These are phyloP conservation scores for Daldinia decipiens DNA, from an alignment of 495 filamentous ascomycete species.

Conservation along the genomic window DNA sequence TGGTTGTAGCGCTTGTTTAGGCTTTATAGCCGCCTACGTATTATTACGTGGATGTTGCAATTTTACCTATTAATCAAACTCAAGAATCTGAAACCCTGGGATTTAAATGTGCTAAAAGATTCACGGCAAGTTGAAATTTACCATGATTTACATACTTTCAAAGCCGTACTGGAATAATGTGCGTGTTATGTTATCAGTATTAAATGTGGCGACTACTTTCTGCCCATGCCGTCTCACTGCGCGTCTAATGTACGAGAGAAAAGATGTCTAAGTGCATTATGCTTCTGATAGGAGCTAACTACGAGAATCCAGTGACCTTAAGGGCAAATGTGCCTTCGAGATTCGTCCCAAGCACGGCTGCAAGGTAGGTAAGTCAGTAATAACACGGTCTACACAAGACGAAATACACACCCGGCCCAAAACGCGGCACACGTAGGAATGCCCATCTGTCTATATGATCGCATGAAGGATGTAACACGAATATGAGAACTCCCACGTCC, in stretches of 20 bases:
- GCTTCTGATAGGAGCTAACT: neutral
- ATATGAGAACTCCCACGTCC: constrained; percentile 15
- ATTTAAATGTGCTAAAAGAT: neutral
- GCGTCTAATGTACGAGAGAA: too few relatives aligned
- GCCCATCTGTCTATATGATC: constrained; percentile 10
- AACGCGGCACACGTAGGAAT: neutral
- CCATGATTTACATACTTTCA: neutral
- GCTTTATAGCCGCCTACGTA: neutral
- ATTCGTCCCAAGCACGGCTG: neutral
- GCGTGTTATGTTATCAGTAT: neutral
- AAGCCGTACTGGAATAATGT: neutral
- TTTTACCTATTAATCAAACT: neutral
- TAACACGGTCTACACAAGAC: neutral
- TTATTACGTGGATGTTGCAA: neutral
- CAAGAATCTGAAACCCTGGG: neutral
- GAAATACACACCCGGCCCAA: neutral
- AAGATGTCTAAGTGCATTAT: neutral
- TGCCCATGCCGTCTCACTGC: too few relatives aligned
- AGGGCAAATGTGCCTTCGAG: neutral
- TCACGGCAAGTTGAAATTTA: neutral
- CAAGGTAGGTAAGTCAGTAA: neutral
- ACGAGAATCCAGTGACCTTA: neutral
- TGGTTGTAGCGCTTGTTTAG: neutral
- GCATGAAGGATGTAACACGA: neutral
- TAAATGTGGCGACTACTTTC: too few relatives aligned